Evolutionary conservation across 768 basidiomycete genomes (phyloP).

Genomic region (Hortiboletus flavorubellus): DNA sequence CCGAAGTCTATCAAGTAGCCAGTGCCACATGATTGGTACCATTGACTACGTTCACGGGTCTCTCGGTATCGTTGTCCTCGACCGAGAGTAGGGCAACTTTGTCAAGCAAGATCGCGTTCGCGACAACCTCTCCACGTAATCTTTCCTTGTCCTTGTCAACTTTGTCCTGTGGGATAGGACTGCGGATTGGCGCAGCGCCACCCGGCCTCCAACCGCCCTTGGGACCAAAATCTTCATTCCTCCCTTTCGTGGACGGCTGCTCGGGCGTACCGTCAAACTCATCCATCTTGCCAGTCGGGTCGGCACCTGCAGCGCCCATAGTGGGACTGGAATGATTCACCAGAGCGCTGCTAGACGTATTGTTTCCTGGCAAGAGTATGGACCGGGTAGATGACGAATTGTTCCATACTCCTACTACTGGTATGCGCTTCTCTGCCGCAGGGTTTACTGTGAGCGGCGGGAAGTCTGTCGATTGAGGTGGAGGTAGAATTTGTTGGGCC

Average conservation of each 20-base stretch:
- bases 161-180: constrained; percentile 20
- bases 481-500: constrained; percentile 35
- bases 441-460: constrained; percentile 55
- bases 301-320: constrained; percentile 2
- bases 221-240: constrained; percentile 36
- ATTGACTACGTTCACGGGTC: constrained; percentile 11
- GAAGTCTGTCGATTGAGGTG: constrained; percentile 62
- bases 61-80: constrained; percentile 24
- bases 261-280: constrained; percentile 48
- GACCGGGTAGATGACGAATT: constrained; percentile 52
- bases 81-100: constrained; percentile 37
- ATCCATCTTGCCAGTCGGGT: constrained; percentile 32
- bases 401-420: constrained; percentile 69
- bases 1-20: constrained; percentile 27
- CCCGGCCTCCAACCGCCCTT: constrained; percentile 29
- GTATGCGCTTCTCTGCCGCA: constrained; percentile 49
- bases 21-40: constrained; percentile 20
- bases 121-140: constrained; percentile 33
- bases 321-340: constrained; percentile 36
- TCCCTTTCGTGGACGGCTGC: constrained; percentile 46
- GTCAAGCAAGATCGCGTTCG: constrained; percentile 35
- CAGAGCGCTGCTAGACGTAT: constrained; percentile 32
- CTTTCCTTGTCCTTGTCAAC: constrained; percentile 35
- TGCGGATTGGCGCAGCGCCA: constrained; percentile 10
- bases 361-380: constrained; percentile 44